phyloP scores from a whole-genome alignment of 257 asterid species.

The Gentiana straminea region DNA sequence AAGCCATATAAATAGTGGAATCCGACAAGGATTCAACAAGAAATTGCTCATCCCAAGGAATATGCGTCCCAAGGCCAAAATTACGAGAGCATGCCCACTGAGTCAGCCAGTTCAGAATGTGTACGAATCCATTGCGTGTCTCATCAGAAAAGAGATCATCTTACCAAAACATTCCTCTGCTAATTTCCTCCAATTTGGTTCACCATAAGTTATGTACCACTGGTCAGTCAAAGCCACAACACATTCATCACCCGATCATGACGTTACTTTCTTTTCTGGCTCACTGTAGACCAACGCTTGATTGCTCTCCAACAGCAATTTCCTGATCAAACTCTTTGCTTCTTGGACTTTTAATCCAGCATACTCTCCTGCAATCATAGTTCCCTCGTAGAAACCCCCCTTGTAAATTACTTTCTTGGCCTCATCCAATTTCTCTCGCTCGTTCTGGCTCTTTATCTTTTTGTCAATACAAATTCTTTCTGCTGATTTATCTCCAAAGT shows the following conservation, averaged over 20 bases:
- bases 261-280: slow-evolving; percentile 91
- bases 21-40: slow-evolving; percentile 87
- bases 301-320: slow-evolving; percentile 47
- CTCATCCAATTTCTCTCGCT: slow-evolving; percentile 91
- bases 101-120: slow-evolving; percentile 91
- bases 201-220: slow-evolving; percentile 88
- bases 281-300: slow-evolving; percentile 79
- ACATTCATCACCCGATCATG: slow-evolving; percentile 98
- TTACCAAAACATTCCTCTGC: slow-evolving; percentile 78
- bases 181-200: slow-evolving; percentile 62
- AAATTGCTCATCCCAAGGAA: slow-evolving; percentile 93
- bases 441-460: slow-evolving; percentile 87
- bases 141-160: slow-evolving; percentile 87
- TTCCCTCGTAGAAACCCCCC: slow-evolving; percentile 91
- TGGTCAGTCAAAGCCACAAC: slow-evolving; percentile 96
- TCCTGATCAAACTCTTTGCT: slow-evolving; percentile 66
- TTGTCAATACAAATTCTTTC: slow-evolving; percentile 80
- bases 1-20: slow-evolving; percentile 93
- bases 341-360: slow-evolving; percentile 81
- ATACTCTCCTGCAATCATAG: slow-evolving; percentile 73
- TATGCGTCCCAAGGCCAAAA: slow-evolving; percentile 88
- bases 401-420: slow-evolving; percentile 85
- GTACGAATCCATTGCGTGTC: slow-evolving; percentile 76
- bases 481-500: slow-evolving; percentile 84
- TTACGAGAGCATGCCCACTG: slow-evolving; percentile 96